These are phyloP conservation scores for Tetrastigma voinierianum DNA, from an alignment of 164 flowering plant species.

Conservation along the genomic window DNA sequence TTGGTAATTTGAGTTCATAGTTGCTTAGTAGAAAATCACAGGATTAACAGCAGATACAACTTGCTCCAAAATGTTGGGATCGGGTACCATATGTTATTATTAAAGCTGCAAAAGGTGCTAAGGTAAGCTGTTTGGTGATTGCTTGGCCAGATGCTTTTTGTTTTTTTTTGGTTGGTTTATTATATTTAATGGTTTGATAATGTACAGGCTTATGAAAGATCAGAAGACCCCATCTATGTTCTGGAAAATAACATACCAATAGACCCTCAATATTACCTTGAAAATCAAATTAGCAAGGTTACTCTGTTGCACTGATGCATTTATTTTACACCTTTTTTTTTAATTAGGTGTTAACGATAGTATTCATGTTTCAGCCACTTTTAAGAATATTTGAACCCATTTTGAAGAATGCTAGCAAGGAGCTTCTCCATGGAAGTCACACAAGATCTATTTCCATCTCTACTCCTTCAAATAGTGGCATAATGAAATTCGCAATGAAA, in stretches of 20 bases:
- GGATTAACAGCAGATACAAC: constrained; percentile 86
- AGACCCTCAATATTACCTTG: constrained; percentile 90
- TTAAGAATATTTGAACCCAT: constrained; percentile 95
- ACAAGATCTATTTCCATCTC: constrained; percentile 92
- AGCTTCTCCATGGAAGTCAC: constrained; percentile 93
- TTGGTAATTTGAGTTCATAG: no score
- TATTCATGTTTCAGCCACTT: constrained; percentile 61
- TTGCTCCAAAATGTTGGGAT: constrained; percentile 98
- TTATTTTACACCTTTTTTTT: background rate
- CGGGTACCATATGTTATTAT: constrained; percentile 97
- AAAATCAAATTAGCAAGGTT: constrained; percentile 95
- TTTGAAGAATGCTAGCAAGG: constrained; percentile 86
- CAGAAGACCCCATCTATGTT: constrained; percentile 98
- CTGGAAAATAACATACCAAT: constrained; percentile 95
- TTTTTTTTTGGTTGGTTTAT: constrained; percentile 2
- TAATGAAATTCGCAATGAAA: constrained; percentile 93
- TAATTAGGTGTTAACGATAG: constrained; percentile 8
- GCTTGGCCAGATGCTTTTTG: background rate
- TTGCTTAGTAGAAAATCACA: background rate
- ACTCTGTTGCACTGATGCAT: constrained; percentile 7
- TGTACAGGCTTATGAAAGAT: constrained; percentile 89
- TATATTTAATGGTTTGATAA: constrained; percentile 13
- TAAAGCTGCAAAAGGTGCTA: constrained; percentile 97
- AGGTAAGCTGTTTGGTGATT: constrained; percentile 49
- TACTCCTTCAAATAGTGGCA: constrained; percentile 91